Base-by-base conservation (phyloP, 352 stramenopile species). In the Globisporangium megalacanthum region DNA sequence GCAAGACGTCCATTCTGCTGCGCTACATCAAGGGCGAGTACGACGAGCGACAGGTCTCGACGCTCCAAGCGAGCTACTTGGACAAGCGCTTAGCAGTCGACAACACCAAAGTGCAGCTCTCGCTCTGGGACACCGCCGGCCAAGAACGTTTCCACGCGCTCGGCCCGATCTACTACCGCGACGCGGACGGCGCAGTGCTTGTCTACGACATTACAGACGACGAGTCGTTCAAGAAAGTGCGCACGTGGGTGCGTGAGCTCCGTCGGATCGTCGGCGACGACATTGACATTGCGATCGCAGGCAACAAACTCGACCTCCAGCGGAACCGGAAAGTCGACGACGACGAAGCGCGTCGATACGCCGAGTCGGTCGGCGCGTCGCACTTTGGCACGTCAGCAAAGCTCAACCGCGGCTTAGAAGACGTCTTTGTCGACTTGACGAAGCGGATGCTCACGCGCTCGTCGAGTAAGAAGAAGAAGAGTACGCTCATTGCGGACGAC, bases 1-100 rank as follows among this genome's bases (percentile, higher is more conserved):
- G 93, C 46, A 98, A 98, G 70, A 98, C 93, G 31, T 98, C 91
- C 37, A 98, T 98, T 52, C 68, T 98, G 19, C 65, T 98, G 56
- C 82, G 92, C 39, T 98, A 97, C 66, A 92, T 96, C 64, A 94
- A 95, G 66, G 89, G 93, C 68, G 86, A 96, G 55, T 98, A 97
- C 70, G 76, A 96, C 64, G 94, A 97, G 46, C 72, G 81, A 13
- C 89, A 97, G 67, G 81, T 94, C 33, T 96, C 91, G 54, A 98
- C 94, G 49, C 73, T 97, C 17, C 89, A 98, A 66, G 93, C 93
- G 14, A 97, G 88, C 42, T 98, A 97, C 63, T 65, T 98, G 51
- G 92, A 98, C 64, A 97, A 97, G 70, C 80, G 80, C 37, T 69
- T 98, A 48, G 64, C 89, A 33, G 83, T 97, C 17, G 84, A 96